Base-by-base conservation (phyloP, 768 basidiomycete genomes). In the Melanogaster broomeanus region DNA sequence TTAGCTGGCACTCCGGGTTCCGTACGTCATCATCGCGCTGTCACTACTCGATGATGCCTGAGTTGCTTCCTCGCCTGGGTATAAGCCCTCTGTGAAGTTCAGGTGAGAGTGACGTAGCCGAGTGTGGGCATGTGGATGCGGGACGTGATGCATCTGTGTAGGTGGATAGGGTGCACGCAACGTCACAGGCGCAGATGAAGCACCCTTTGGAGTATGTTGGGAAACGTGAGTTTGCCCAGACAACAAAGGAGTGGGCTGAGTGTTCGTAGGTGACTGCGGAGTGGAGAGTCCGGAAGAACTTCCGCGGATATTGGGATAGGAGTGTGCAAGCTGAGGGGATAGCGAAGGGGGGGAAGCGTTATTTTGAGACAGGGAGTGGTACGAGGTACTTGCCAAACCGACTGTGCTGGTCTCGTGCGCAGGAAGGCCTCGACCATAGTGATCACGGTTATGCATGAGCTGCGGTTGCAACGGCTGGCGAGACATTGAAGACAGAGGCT, bases 71-170 rank as follows among this genome's bases (percentile, higher is more conserved):
- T 65, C 54, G 48, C 61, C 59, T 34, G 73, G 60, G 49, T 77
- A 74, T 50, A 73, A 62, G 21, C 61, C 55, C 48, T 73, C 72
- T n/a, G 74, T 60, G 51, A 78, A 78, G 59, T 73, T 74, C 37
- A 84, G 56, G 52, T 77, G 74, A 3, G 80, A 77, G 59, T 85
- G 84, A 56, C 85, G 88, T 55, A 87, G 85, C 30, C 86, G 79
- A 0, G 87, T 83, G 59, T 90, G 87, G 0, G 87, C 85, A 51
- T 89, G 88, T 2, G 88, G 86, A 56, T 89, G 88, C 2, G 88
- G 85, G 40, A 90, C 85, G 56, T 89, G 88, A 59, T 90, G 88
- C 85, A 90, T 87, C 61, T 80, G 84, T 21, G 76, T 62, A 6
- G 75, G 64, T 13, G 79, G 68, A 62, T 84, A 88, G 16, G 84